phyloP scores from a whole-genome alignment of 305 asterid genomes.

The Salvia sclarea region DNA sequence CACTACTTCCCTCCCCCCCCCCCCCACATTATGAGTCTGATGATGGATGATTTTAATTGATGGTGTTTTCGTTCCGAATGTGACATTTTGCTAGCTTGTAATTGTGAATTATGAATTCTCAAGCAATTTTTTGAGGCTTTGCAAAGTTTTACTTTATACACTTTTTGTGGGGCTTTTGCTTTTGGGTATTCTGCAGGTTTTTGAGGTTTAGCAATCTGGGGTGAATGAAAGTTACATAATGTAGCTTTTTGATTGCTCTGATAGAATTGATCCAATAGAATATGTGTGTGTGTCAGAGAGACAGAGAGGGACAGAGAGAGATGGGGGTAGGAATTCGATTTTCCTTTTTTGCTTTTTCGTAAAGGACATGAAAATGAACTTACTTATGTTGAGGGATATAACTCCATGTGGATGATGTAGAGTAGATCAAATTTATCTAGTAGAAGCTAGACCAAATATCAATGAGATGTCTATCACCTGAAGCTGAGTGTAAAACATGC shows the following conservation, averaged over 20 bases:
- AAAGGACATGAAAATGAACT: not conserved
- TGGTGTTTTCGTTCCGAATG: conserved; percentile 10
- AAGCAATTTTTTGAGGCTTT: not conserved
- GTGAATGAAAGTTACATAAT: not conserved
- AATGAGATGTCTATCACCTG: not conserved
- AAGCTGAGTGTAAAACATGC: not conserved
- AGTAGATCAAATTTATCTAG: not conserved
- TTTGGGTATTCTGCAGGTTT: not conserved
- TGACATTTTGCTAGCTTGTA: conserved; percentile 4
- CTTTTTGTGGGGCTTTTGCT: not conserved
- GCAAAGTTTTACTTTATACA: not conserved
- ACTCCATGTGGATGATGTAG: not conserved
- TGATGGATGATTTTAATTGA: not conserved
- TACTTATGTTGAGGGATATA: not conserved
- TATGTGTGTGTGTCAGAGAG: not conserved
- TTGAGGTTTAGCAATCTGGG: conserved; percentile 9
- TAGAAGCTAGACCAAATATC: not conserved
- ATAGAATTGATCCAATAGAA: not conserved
- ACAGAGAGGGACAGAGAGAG: too few relatives aligned
- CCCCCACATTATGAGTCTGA: conserved; percentile 11
- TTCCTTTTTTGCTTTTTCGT: not conserved
- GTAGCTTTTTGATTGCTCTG: conserved; percentile 1
- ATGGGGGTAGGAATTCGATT: not conserved
- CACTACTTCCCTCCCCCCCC: not conserved
- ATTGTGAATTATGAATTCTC: not conserved